Evolutionary conservation across 495 filamentous ascomycete species (phyloP).

Genomic region (Tuber borchii): DNA sequence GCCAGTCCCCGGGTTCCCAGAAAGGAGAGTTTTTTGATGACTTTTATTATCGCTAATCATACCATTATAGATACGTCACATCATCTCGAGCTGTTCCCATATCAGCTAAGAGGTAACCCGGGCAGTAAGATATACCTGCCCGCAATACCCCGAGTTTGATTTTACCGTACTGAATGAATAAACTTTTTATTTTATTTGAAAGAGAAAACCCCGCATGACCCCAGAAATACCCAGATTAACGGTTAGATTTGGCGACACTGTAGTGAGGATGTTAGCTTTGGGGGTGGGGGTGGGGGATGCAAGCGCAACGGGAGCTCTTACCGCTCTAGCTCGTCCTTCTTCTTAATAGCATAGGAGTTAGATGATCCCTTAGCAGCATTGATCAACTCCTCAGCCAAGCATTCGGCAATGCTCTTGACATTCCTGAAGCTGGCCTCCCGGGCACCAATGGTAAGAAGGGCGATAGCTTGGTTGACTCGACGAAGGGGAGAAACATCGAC

Average conservation of each 20-base stretch:
- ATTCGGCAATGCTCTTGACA: conserved; percentile 97
- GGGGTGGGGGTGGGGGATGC: background rate
- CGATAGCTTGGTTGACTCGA: conserved; percentile 98
- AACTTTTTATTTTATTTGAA: background rate
- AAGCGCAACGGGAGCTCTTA: conserved; percentile 6
- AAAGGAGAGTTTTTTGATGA: background rate
- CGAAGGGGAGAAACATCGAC: conserved; percentile 99
- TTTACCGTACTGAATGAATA: background rate
- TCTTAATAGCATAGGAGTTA: conserved; percentile 99
- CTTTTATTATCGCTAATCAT: background rate
- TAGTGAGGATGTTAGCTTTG: conserved; percentile 14
- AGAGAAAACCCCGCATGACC: background rate
- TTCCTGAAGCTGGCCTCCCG: conserved; percentile 97
- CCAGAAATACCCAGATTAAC: conserved; percentile 53
- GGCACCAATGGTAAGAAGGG: conserved; percentile 93
- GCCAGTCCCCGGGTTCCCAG: background rate
- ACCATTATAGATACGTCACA: conserved; percentile 1
- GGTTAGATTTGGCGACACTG: conserved; percentile 97
- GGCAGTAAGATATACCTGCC: background rate
- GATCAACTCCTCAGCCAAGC: conserved; percentile 98
- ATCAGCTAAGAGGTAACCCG: background rate
- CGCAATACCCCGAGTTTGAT: background rate
- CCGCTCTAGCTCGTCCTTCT: conserved; percentile 99
- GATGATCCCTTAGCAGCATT: conserved; percentile 99
- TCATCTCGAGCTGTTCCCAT: background rate